phyloP scores from a whole-genome alignment of 805 yeast species.

The Metschnikowia anglica region DNA sequence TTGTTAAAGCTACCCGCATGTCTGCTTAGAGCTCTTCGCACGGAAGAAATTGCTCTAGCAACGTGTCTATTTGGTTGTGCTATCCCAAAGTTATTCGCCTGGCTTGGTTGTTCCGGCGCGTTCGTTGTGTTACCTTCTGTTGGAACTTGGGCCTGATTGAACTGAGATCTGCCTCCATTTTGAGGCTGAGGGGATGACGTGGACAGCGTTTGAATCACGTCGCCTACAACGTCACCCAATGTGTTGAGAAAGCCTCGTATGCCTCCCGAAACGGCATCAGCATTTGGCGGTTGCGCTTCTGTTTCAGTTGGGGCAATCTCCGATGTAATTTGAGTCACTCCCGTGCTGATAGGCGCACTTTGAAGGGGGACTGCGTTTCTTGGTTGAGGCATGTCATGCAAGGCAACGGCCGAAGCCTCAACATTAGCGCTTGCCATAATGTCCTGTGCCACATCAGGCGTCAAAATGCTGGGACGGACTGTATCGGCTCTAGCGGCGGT shows the following conservation, averaged over 20 bases:
- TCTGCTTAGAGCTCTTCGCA: neutral
- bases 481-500: conserved; percentile 33
- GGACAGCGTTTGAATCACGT: conserved; percentile 6
- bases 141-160: neutral
- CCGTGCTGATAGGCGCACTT: conserved; percentile 3
- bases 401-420: conserved; percentile 25
- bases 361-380: conserved; percentile 3
- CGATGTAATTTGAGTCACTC: neutral
- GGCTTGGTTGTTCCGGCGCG: neutral
- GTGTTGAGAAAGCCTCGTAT: conserved; percentile 13
- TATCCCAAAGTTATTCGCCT: neutral
- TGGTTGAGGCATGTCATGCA: conserved; percentile 10
- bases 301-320: neutral
- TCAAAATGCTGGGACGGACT: conserved; percentile 36
- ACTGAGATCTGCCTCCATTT: neutral
- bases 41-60: neutral
- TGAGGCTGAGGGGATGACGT: neutral
- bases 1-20: neutral
- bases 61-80: neutral
- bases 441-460: conserved; percentile 39
- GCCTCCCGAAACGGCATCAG: neutral
- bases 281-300: neutral
- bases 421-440: conserved; percentile 30
- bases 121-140: neutral
- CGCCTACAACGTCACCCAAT: conserved; percentile 16